Evolutionary conservation across 1,284 basidiomycete species (phyloP), one percentile per base, ranked within the genome.

Genomic region (Cutaneotrichosporon curvatum): DNA sequence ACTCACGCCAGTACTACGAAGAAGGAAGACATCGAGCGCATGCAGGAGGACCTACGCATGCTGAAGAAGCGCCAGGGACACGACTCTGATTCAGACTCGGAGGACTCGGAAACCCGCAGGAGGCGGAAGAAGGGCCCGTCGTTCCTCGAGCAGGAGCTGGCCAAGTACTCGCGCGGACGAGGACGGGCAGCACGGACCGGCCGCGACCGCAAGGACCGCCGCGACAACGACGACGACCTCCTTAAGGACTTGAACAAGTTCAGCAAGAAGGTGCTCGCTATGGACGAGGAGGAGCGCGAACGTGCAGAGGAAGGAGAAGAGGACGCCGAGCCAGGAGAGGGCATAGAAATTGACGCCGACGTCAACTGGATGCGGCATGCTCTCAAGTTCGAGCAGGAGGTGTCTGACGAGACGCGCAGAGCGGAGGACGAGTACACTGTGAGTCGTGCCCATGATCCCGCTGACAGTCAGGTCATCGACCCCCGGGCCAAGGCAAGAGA

Each of bases 341-440:
- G 53, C 2, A 76, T 86, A 62, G 87, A 91, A 61, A 80, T 90
- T 33, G 88, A 91, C 60, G 76, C 83, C 51, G 88, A 91, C 65
- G 75, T 77, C 8, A 86, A 79, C 8, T 91, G 90, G 75, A 76
- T 91, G 71, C 75, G 73, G 9, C 88, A 92, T 64, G 71, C 77
- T 18, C 73, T 92, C 48, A 78, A 79, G 56, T 89, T 90, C 69
- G 79, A 83, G 16, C 87, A 87, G 65, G 85, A 83, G 48, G 83
- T 87, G 59, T 67, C 62, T 23, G 68, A 73, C 32, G 83, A 90
- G 69, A 79, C 78, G 15, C 69, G 75, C 48, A 83, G 90, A 65
- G 88, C 88, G 0, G 86, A 91, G 67, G 76, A 86, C 40, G 88
- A 92, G 57, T 92, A 91, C 61, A 85, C 89, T 65, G 88, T 92